A percentile compares a stretch with the other conserved stretches of the same genome.
These are phyloP conservation scores for Cardiospermum halicacabum DNA, from an alignment of 345 rosid genomes.

Conservation along the genomic window DNA sequence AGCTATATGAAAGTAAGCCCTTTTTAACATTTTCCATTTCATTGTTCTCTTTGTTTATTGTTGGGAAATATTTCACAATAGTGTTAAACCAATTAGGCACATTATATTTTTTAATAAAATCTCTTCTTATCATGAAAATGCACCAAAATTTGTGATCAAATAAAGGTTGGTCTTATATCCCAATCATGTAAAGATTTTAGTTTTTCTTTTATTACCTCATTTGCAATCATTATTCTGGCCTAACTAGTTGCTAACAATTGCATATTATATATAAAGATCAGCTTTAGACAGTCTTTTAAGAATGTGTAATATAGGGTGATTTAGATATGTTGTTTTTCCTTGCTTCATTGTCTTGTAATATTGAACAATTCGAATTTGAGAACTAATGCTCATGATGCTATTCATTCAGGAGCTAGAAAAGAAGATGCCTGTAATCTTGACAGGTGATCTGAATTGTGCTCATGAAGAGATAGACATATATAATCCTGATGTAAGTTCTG, in stretches of 20 bases:
- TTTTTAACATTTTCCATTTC: not conserved
- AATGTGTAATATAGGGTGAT: not conserved
- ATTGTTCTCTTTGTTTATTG: not conserved
- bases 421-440: slow-evolving; percentile 90
- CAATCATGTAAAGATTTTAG: too few species aligned
- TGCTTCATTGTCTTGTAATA: not conserved
- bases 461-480: slow-evolving; percentile 92
- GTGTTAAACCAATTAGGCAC: too few species aligned
- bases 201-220: too few species aligned
- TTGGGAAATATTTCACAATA: too few species aligned
- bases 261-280: not conserved
- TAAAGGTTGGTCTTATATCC: too few species aligned
- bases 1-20: slow-evolving; percentile 66
- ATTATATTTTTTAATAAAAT: too few species aligned
- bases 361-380: not conserved
- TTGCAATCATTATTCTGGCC: too few species aligned
- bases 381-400: slow-evolving; percentile 6
- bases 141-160: too few species aligned
- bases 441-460: slow-evolving; percentile 93
- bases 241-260: not conserved
- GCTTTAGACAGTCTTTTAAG: not conserved
- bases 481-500: slow-evolving; percentile 63
- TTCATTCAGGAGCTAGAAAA: slow-evolving; percentile 75
- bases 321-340: not conserved
- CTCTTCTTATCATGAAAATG: too few species aligned